Evolutionary conservation across 129 eudicot species (phyloP).

Genomic region (Saposhnikovia divaricata): DNA sequence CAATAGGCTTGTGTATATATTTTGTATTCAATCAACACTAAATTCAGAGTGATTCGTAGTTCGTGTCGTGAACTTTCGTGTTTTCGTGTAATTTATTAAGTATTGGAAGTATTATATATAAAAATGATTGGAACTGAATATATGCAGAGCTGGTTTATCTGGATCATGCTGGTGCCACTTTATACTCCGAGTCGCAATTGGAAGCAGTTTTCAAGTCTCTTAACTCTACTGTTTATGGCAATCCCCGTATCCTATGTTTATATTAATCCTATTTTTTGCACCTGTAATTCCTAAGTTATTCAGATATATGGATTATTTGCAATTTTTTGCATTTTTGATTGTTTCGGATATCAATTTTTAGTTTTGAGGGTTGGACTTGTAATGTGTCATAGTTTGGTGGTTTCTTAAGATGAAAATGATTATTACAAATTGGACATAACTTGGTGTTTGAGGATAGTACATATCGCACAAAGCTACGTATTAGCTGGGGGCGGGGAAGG

Average conservation of each 20-base stretch:
- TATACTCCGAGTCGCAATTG: slow-evolving; percentile 87
- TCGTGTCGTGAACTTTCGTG: not conserved
- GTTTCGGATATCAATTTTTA: too few relatives aligned
- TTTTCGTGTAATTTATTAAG: not conserved
- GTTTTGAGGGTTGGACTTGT: too few relatives aligned
- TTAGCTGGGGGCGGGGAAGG: not conserved
- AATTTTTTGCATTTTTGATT: too few relatives aligned
- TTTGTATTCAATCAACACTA: not conserved
- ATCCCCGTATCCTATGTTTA: slow-evolving; percentile 76
- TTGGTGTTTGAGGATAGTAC: not conserved
- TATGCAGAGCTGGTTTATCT: slow-evolving; percentile 61
- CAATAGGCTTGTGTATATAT: not conserved
- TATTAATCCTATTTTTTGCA: not conserved
- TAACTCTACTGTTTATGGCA: slow-evolving; percentile 57
- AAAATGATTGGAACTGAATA: not conserved
- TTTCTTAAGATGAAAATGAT: not conserved
- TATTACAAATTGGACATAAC: not conserved
- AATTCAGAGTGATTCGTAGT: too few relatives aligned
- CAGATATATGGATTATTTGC: not conserved
- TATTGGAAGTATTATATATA: not conserved
- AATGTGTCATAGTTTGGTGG: not conserved
- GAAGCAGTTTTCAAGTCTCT: slow-evolving; percentile 77
- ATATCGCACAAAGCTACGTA: too few relatives aligned
- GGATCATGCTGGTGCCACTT: slow-evolving; percentile 98
- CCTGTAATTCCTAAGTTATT: not conserved